Evolutionary conservation across 1,284 basidiomycete species (phyloP), one percentile per base, ranked within the genome.

Genomic region (Trichosporon sp.): DNA sequence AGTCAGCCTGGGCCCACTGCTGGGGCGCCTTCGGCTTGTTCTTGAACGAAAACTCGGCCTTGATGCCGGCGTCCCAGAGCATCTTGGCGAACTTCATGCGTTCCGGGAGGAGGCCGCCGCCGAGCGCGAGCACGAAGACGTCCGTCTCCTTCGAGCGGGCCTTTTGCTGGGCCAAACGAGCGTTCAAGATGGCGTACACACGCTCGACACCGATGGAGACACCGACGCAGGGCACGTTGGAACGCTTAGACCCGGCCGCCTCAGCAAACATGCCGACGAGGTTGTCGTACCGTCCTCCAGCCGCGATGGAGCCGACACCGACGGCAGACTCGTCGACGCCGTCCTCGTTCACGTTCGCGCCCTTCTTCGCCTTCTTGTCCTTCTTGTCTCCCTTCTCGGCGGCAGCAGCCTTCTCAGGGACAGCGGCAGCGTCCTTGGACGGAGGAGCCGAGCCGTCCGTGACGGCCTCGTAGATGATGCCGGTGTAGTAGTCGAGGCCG

Each of bases 401-500:
- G 3, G 79, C 77, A 12, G 83, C 69, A 12, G 84, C 78, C 19
- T 65, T n/a, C 14, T 73, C 59, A 2, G 75, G 66, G 16, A 76
- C 78, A 0, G 87, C 82, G 6, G 88, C 87, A 54, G 87, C 19
- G 80, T 87, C 85, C 85, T 92, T 89, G 7, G 90, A 89, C 0
- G 96, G 94, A 1, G 96, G 95, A 0, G 96, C 95, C 8, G 95
- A 98, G 0, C 90, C 93, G 78, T 93, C 93, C 31, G 94, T 93
- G 77, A 95, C 89, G 54, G 94, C 97, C 85, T 99, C 97, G 86
- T 98, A 98, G 82, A 99, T 99, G 79, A 99, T 91, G 51, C 97
- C 96, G 0, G 96, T 99, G 86, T 99, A 98, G 85, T 99, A 99
- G 84, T 99, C 97, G 46, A 99, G 88, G 31, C 96, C 96, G 43